phyloP scores from a whole-genome alignment of 148 eudicot species.

The Fallopia convolvulus region DNA sequence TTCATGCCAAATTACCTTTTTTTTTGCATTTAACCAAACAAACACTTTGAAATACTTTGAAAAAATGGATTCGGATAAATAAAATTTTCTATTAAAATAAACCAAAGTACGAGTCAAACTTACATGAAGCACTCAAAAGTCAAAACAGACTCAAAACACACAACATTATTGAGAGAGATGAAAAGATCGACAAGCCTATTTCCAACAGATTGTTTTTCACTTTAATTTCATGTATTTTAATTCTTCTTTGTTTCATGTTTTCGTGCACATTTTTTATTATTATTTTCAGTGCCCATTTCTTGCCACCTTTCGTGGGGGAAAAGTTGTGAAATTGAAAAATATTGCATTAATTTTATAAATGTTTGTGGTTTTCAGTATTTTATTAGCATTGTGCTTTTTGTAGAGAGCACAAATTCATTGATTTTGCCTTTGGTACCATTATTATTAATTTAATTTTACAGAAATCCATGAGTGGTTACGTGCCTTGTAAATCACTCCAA shows the following conservation, averaged over 20 bases:
- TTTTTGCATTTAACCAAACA: too few species aligned
- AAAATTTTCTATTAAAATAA: neutral
- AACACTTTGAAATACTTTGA: too few species aligned
- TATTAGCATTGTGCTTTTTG: neutral
- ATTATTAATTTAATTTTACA: neutral
- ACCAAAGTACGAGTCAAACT: neutral
- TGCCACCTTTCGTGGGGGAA: neutral
- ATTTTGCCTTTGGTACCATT: neutral
- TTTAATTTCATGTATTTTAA: neutral
- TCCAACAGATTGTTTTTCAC: neutral
- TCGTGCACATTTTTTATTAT: neutral
- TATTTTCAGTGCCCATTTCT: conserved; percentile 1
- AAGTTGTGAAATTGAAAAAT: neutral
- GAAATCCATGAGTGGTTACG: neutral
- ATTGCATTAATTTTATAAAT: neutral
- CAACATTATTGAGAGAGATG: neutral
- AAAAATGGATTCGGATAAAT: neutral
- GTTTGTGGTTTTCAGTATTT: too few species aligned
- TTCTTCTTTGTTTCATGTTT: neutral
- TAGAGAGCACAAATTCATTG: neutral
- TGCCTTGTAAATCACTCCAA: conserved; percentile 3
- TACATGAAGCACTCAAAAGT: neutral
- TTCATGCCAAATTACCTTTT: too few species aligned
- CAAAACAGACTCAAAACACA: conserved; percentile 1
- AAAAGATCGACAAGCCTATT: neutral